Evolutionary conservation across 2,329 filamentous ascomycete species (phyloP), one percentile per base, ranked within the genome.

Genomic region (Xylariaceae sp.): DNA sequence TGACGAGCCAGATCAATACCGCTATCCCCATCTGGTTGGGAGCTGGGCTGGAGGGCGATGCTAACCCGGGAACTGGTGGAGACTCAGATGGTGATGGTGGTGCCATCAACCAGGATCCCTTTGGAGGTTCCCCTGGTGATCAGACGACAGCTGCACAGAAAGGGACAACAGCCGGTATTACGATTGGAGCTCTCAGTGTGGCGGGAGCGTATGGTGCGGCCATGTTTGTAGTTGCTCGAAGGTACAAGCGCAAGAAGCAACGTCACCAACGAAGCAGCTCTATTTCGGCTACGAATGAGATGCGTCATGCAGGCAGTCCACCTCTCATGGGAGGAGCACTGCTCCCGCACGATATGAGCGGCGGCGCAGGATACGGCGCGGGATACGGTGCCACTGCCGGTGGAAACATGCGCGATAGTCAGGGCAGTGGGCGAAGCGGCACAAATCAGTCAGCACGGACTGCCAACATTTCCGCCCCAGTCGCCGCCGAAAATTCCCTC

Each of bases 401-500:
- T 5, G 62, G 71, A 69, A 70, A 71, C 57, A 77, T 68, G 66
- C 74, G 72, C 58, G 80, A 85, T 72, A 86, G 84, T 68, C 84
- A 88, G 57, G 84, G 82, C 66, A 92, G 89, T 72, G 88, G 88
- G 62, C 74, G 77, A 59, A 80, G 80, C 67, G 80, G 78, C 56
- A 78, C 76, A 73, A 76, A 76, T 67, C 78, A 79, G 73, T 84
- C 81, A 45, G 81, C 75, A 18, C 79, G 82, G 52, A 84, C 81
- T 2, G 80, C 81, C 49, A 80, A 88, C 75, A 96, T 97, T 73
- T 95, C 90, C 62, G 90, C 90, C 39, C 92, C 92, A 2, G 89
- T 96, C 64, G 92, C 92, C 74, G 88, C 92, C 2, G 92, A 95
- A 79, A 97, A 97, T 81, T 96, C 91, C 55, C 83, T 97, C 66